Evolutionary conservation across 495 filamentous ascomycete species (phyloP).

Genomic region (Hypomontagnella submonticulosa): DNA sequence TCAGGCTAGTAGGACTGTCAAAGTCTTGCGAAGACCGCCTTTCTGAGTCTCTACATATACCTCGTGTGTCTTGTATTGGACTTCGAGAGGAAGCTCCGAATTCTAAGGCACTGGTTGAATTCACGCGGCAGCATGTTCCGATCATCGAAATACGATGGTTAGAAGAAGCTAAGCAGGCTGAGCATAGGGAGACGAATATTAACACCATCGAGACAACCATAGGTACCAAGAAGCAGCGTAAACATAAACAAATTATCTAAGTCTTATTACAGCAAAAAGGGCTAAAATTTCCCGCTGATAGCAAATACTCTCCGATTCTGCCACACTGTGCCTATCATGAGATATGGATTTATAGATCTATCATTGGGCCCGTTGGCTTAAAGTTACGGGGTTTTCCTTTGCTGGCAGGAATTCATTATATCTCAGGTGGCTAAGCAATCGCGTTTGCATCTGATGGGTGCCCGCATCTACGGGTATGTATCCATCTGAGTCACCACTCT

Average conservation of each 20-base stretch:
- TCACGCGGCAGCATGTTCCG: slow-evolving; percentile 59
- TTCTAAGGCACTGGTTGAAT: slow-evolving; percentile 61
- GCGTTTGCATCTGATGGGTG: slow-evolving; percentile 25
- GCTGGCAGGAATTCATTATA: background rate
- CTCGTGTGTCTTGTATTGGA: slow-evolving; percentile 68
- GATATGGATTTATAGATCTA: too few relatives aligned
- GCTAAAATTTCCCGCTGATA: too few relatives aligned
- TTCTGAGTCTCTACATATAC: slow-evolving; percentile 62
- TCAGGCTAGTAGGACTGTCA: slow-evolving; percentile 66
- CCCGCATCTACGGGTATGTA: slow-evolving; percentile 13
- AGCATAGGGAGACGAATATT: slow-evolving; percentile 42
- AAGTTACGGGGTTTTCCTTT: too few relatives aligned
- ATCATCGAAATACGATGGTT: slow-evolving; percentile 45
- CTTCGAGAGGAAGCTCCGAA: slow-evolving; percentile 61
- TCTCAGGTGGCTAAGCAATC: background rate
- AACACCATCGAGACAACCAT: slow-evolving; percentile 52
- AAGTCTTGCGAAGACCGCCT: slow-evolving; percentile 63
- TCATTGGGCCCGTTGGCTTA: too few relatives aligned
- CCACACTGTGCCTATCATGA: background rate
- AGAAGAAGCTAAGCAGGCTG: slow-evolving; percentile 34
- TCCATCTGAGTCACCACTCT: slow-evolving; percentile 7
- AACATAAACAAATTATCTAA: background rate
- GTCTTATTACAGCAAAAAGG: background rate
- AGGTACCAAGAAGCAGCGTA: slow-evolving; percentile 50
- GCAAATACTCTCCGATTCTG: background rate